Evolutionary conservation across 1,284 basidiomycete genomes (phyloP), one percentile per base, ranked within the genome.

Genomic region (Tilletia caries): DNA sequence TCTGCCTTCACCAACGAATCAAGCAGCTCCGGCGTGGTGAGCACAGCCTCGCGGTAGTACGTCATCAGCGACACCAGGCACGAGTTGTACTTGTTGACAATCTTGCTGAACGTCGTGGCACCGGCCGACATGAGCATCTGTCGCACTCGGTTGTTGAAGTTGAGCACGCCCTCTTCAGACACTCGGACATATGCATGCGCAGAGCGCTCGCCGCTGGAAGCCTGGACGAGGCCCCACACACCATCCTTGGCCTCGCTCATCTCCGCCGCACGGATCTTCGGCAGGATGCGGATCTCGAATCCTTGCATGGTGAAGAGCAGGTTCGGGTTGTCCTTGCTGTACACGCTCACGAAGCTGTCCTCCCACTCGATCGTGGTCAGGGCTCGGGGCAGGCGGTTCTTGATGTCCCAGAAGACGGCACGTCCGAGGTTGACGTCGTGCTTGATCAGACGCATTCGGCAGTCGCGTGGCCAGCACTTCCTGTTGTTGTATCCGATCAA

Each of bases 81-180:
- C 1, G 94, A 95, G 84, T 97, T 98, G 94, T 94, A 97, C 86
- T 98, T 98, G 87, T 98, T 98, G 82, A 98, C 92, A 79, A 99
- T 97, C 88, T 99, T 99, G 72, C 92, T 93, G 88, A 98, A 98
- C 0, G 96, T 98, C 0, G 95, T 95, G 0, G 94, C 95, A 71
- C 96, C 96, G 1, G 96, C 98, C 77, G 93, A 94, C 96, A 99
- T 98, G 73, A 99, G 86, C 23, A 98, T 92, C 84, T 98, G 95
- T 68, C 95, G 89, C 75, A 98, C 95, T 34, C 82, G 75, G 68
- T 83, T 83, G 76, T 75, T 75, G 69, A 83, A 83, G 64, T 71
- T 71, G 64, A 75, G 68, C 64, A 99, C 92, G 76, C 92, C 91
- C 43, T 96, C 93, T 81, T 98, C 95, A 1, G 94, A 97, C 1